Evolutionary conservation across 495 filamentous ascomycete genomes (phyloP).

Genomic region (Penicillium pulvis): DNA sequence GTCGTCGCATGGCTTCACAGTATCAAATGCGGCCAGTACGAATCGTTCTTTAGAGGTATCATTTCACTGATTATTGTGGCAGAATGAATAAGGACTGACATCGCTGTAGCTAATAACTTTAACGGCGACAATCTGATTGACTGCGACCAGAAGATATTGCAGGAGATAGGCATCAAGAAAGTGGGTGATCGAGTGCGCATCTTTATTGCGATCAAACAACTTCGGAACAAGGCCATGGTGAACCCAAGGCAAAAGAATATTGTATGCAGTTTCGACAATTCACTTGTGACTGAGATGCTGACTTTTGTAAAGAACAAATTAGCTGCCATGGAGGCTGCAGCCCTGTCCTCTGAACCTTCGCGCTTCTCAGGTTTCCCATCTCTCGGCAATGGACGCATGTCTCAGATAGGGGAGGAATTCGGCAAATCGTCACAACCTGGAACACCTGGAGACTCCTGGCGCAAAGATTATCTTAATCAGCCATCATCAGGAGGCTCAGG

Average conservation of each 20-base stretch:
- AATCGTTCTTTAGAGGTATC: conserved; percentile 79
- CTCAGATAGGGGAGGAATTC: conserved; percentile 60
- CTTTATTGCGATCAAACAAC: conserved; percentile 87
- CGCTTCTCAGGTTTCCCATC: conserved; percentile 58
- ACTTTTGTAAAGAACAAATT: conserved; percentile 43
- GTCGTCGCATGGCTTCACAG: conserved; percentile 88
- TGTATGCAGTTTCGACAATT: conserved; percentile 51
- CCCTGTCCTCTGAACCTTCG: conserved; percentile 68
- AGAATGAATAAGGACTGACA: conserved; percentile 6
- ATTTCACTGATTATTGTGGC: not conserved
- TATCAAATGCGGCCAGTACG: conserved; percentile 92
- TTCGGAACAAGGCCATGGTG: conserved; percentile 80
- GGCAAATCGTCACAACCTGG: conserved; percentile 59
- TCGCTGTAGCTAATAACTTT: conserved; percentile 75
- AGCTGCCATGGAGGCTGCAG: conserved; percentile 44
- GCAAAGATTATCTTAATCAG: conserved; percentile 54
- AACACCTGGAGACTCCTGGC: conserved; percentile 59
- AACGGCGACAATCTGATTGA: conserved; percentile 95
- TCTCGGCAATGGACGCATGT: conserved; percentile 71
- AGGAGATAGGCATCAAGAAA: conserved; percentile 98
- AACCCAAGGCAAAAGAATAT: conserved; percentile 85
- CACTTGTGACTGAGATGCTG: conserved; percentile 8
- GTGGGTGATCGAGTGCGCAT: conserved; percentile 96
- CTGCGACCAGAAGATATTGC: conserved; percentile 92
- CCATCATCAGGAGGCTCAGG: conserved; percentile 51